phyloP scores from a whole-genome alignment of 768 basidiomycete genomes.

The Suillus brevipes region DNA sequence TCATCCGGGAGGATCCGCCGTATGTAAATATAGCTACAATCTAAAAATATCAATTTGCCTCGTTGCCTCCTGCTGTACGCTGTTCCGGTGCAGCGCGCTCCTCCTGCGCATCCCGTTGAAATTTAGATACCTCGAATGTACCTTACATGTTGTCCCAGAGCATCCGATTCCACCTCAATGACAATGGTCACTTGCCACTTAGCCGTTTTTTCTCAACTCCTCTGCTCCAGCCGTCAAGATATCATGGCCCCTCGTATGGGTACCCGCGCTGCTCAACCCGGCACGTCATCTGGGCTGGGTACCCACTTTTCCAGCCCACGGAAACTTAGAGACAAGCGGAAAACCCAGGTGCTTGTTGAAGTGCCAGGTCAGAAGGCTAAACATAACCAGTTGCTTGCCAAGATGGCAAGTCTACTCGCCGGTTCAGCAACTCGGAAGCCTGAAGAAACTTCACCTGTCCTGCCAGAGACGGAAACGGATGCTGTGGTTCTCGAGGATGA shows the following conservation, averaged over 20 bases:
- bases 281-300: background rate
- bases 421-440: background rate
- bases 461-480: background rate
- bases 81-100: background rate
- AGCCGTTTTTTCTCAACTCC: background rate
- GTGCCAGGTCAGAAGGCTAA: background rate
- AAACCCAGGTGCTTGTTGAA: background rate
- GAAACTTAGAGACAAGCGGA: background rate
- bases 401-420: background rate
- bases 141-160: background rate
- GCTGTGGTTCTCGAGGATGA: background rate
- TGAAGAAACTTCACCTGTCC: background rate
- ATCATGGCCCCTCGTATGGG: background rate
- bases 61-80: background rate
- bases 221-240: background rate
- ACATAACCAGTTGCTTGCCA: background rate
- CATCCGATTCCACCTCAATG: background rate
- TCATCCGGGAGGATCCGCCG: background rate
- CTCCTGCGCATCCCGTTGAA: background rate
- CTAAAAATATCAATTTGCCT: background rate
- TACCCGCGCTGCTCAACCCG: background rate
- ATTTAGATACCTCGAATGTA: background rate
- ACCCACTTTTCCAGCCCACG: background rate
- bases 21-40: background rate
- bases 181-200: background rate